Evolutionary conservation across 1,284 basidiomycete species (phyloP).

Genomic region (Grifola frondosa): DNA sequence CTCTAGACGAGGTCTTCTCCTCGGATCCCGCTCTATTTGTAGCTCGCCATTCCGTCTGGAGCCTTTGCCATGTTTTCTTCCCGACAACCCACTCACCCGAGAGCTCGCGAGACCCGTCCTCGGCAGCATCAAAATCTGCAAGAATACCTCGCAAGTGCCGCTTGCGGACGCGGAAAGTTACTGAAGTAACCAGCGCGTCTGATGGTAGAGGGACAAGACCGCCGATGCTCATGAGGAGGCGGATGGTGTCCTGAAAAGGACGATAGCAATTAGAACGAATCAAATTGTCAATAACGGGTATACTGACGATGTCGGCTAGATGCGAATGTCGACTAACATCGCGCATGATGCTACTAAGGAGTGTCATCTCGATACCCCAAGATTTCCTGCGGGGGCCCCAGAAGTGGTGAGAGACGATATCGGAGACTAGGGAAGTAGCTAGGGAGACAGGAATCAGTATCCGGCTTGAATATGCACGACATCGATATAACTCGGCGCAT

Average conservation of each 20-base stretch:
- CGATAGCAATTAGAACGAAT: slow-evolving; percentile 6
- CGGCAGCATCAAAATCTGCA: slow-evolving; percentile 69
- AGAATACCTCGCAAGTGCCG: slow-evolving; percentile 79
- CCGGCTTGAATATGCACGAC: neutral
- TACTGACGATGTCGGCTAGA: slow-evolving; percentile 80
- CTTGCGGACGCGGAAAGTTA: slow-evolving; percentile 84
- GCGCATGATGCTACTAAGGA: slow-evolving; percentile 82
- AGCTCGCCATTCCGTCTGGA: slow-evolving; percentile 82
- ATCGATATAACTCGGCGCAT: too few species aligned
- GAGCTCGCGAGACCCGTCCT: slow-evolving; percentile 76
- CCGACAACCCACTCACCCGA: slow-evolving; percentile 97
- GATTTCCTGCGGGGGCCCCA: slow-evolving; percentile 82
- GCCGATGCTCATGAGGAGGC: slow-evolving; percentile 79
- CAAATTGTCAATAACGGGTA: neutral
- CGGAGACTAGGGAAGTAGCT: slow-evolving; percentile 70
- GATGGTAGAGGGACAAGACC: slow-evolving; percentile 88
- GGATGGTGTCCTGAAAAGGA: slow-evolving; percentile 57
- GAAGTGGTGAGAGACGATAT: slow-evolving; percentile 70
- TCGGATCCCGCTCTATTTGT: slow-evolving; percentile 19
- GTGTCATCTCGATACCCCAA: slow-evolving; percentile 89
- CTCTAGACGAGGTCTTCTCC: slow-evolving; percentile 18
- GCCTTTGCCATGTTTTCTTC: slow-evolving; percentile 83
- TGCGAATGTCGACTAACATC: slow-evolving; percentile 83
- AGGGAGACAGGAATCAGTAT: slow-evolving; percentile 3
- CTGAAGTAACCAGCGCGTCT: slow-evolving; percentile 93